Evolutionary conservation across 1,284 basidiomycete species (phyloP), one percentile per base, ranked within the genome.

Genomic region (Microstroma glucosiphilum): DNA sequence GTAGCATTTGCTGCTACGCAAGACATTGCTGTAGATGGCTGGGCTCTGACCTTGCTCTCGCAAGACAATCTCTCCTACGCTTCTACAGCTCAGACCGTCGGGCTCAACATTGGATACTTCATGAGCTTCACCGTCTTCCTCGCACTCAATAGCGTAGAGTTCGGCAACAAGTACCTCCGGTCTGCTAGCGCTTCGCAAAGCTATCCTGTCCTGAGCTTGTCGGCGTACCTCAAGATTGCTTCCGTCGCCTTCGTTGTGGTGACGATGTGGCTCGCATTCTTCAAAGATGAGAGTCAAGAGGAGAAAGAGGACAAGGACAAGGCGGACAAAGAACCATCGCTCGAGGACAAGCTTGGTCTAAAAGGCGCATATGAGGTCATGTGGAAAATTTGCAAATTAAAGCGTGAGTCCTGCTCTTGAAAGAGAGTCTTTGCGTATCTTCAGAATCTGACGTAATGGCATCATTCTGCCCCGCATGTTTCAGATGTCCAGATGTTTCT

Each of bases 21-120:
- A 86, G 94, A 98, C 80, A 97, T 97, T 67, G 94, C 94, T 56
- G 94, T 98, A 19, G 94, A 98, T 76, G 94, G 92, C 48, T 99
- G 96, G 96, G 96, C 96, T 8, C 84, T 98, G 60, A 97, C 92
- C 1, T 86, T 99, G 53, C 86, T 99, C 60, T 97, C 94, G 1
- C 87, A 92, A 66, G 92, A 94, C 68, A 96, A 93, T 77, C 82
- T 98, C 48, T 91, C 92, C 21, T 99, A 96, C 76, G 96, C 96
- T 6, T 94, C 91, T 26, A 98, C 94, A 3, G 96, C 94, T 57
- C 96, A 99, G 80, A 98, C 96, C 0, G 91, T 98, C 62, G 96
- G 96, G 19, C 84, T 98, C 49, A 97, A 96, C 73, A 90, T 91
- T 2, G 96, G 96, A 30, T 97, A 90, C 80, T 96, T 98, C 73